A percentile compares a stretch with the other conserved stretches of the same genome.
phyloP scores from a whole-genome alignment of 495 filamentous ascomycete species.

The Patellaria atrata region DNA sequence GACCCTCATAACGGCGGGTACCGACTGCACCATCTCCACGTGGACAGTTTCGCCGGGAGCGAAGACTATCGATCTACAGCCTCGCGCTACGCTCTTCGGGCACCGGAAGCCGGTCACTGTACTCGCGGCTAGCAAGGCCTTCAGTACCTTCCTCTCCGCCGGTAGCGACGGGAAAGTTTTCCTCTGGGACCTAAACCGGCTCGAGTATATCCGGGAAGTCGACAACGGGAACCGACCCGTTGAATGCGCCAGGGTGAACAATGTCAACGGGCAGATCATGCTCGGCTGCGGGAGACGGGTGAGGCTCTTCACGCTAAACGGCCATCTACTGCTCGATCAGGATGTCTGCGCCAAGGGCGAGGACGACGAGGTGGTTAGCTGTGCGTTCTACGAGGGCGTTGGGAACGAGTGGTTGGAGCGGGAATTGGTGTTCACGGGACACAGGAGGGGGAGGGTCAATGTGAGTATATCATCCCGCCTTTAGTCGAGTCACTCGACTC shows the following conservation, averaged over 20 bases:
- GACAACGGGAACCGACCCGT: slow-evolving; percentile 33
- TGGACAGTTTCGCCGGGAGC: slow-evolving; percentile 50
- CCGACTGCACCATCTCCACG: slow-evolving; percentile 77
- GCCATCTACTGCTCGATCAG: slow-evolving; percentile 64
- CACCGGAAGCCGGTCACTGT: slow-evolving; percentile 68
- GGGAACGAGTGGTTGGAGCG: slow-evolving; percentile 88
- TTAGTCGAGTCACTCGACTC: too few relatives aligned
- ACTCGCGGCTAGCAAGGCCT: slow-evolving; percentile 73
- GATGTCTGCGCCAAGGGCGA: slow-evolving; percentile 48
- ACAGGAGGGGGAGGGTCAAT: slow-evolving; percentile 71
- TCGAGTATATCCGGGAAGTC: slow-evolving; percentile 69
- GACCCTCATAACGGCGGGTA: slow-evolving; percentile 78
- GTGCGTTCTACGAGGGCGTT: slow-evolving; percentile 85
- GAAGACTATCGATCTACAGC: slow-evolving; percentile 65
- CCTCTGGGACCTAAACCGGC: slow-evolving; percentile 86
- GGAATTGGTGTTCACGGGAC: slow-evolving; percentile 77
- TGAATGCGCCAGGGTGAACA: slow-evolving; percentile 73
- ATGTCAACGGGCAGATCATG: slow-evolving; percentile 76
- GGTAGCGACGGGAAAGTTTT: slow-evolving; percentile 68
- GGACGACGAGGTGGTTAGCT: slow-evolving; percentile 59
- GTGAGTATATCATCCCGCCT: slow-evolving; percentile 28
- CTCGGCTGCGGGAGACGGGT: slow-evolving; percentile 62
- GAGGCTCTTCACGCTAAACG: slow-evolving; percentile 79
- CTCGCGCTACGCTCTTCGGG: slow-evolving; percentile 71
- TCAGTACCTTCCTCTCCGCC: slow-evolving; percentile 71